A percentile compares a stretch with the other conserved stretches of the same genome.
Evolutionary conservation across 2,329 filamentous ascomycete genomes (phyloP).

Genomic region (Pseudopyrenochaeta lycopersici): DNA sequence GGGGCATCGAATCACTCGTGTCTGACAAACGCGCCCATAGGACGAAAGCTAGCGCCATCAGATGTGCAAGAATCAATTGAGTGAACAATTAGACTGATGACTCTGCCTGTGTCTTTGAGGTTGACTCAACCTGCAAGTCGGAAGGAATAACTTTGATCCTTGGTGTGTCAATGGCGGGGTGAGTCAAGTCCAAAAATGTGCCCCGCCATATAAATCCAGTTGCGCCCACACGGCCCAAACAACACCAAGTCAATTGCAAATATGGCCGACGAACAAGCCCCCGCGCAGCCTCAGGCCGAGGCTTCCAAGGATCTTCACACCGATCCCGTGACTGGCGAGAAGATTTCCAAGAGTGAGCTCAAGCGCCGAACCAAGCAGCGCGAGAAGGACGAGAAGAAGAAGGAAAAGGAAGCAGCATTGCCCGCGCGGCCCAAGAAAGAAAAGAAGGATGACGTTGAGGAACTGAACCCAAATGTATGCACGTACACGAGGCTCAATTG

Average conservation of each 20-base stretch:
- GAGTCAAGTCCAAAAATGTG: conserved; percentile 26
- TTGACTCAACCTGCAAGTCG: neutral
- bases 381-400: conserved; percentile 88
- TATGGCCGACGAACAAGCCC: conserved; percentile 45
- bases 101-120: too few relatives aligned
- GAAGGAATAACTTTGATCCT: conserved; percentile 24
- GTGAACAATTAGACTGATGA: too few relatives aligned
- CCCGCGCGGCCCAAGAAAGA: conserved; percentile 66
- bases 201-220: conserved; percentile 23
- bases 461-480: conserved; percentile 77
- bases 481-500: conserved; percentile 1
- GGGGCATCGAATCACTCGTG: too few relatives aligned
- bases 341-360: conserved; percentile 67
- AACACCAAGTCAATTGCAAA: conserved; percentile 24
- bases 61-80: too few relatives aligned
- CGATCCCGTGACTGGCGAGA: conserved; percentile 94
- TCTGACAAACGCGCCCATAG: too few relatives aligned
- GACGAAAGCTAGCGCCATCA: too few relatives aligned
- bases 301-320: conserved; percentile 72
- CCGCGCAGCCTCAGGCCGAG: conserved; percentile 41
- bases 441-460: conserved; percentile 71
- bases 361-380: conserved; percentile 97
- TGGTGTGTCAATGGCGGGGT: conserved; percentile 23
- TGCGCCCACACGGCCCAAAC: conserved; percentile 27
- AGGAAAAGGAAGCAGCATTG: conserved; percentile 78